Evolutionary conservation across 2,329 filamentous ascomycete genomes (phyloP), one percentile per base, ranked within the genome.

Genomic region (Fusarium equiseti): DNA sequence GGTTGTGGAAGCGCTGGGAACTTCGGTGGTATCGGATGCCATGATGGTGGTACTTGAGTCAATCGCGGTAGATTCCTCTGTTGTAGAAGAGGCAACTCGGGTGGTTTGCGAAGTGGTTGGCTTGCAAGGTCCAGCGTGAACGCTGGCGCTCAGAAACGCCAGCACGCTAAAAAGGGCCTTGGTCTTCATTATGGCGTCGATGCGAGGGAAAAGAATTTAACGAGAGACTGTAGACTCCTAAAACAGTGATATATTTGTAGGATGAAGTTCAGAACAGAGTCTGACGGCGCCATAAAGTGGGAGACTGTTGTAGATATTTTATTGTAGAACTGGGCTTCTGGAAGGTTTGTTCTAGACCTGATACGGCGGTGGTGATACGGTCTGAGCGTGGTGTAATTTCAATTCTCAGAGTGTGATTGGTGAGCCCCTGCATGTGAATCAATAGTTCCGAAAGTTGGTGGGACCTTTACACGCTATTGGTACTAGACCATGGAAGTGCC

Each of bases 41-140:
- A 18, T 9, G 7, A 40, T 20, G 3, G 59, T 50, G 1, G 59
- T 50, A 3, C 35, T 40, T 1, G 56, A 8, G 3, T 40, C 59
- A 16, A 64, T 31, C 0, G 42, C 16, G 4, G 49, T 64, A 5
- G 61, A 40, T 3, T 58, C 3, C 10, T 40, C 51, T 0, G 38
- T 32, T 9, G 59, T 45, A 2, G 31, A 44, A 2, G 59, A 64
- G 1, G 26, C 24, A 6, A 32, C 24, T 6, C 49, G 43, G 0
- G 59, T 40, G 10, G 6, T 4, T 11, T 64, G 44, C 5, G 29
- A 63, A 8, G 31, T 64, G 1, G 45, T 16, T n/a, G 61, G 59
- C 31, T 64, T 58, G 16, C 59, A 64, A 8, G 62, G 62, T 8
- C 62, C 50, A 24, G 62, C 51, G 5, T 27, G n/a, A 16, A 50